A percentile compares a stretch with the other conserved stretches of the same genome.
These are phyloP conservation scores for Solanum virginianum DNA, from an alignment of 257 asterid species.

Conservation along the genomic window DNA sequence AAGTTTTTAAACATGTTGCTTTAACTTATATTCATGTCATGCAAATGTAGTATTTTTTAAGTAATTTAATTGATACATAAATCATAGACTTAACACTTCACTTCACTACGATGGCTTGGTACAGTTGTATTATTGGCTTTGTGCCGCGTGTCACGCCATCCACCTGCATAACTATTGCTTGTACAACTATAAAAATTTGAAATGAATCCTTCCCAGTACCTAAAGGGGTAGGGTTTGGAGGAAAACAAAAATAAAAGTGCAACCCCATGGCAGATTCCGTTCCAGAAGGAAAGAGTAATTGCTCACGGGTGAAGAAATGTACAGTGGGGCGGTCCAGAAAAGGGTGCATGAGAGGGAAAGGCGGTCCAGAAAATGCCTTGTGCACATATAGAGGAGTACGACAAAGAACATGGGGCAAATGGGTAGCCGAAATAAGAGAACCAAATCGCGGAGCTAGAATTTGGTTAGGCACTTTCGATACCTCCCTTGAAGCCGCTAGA, in stretches of 20 bases:
- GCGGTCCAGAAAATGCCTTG: constrained; percentile 66
- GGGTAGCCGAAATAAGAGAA: constrained; percentile 85
- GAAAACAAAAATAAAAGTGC: not conserved
- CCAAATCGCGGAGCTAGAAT: constrained; percentile 62
- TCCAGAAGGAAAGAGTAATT: not conserved
- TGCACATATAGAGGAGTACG: constrained; percentile 73
- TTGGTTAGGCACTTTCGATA: constrained; percentile 73
- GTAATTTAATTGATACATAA: not conserved
- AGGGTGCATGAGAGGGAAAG: constrained; percentile 83
- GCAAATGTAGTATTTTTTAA: no score
- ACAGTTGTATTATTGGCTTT: not conserved
- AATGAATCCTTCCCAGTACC: not conserved
- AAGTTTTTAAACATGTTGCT: no score
- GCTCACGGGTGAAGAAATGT: constrained; percentile 4
- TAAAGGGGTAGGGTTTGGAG: no score
- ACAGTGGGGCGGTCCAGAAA: constrained; percentile 40
- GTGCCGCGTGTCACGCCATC: not conserved
- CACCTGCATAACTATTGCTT: not conserved
- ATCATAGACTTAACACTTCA: not conserved
- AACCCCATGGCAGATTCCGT: not conserved
- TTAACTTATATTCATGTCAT: no score
- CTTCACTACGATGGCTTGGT: not conserved
- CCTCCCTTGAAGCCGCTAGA: constrained; percentile 56
- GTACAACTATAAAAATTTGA: not conserved
- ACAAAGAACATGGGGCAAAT: constrained; percentile 79